Percentiles rank a stretch among this genome's conserved stretches.
These are phyloP conservation scores for Martensiomyces pterosporus DNA, from an alignment of 192 early-diverging fungal species.

Conservation along the genomic window DNA sequence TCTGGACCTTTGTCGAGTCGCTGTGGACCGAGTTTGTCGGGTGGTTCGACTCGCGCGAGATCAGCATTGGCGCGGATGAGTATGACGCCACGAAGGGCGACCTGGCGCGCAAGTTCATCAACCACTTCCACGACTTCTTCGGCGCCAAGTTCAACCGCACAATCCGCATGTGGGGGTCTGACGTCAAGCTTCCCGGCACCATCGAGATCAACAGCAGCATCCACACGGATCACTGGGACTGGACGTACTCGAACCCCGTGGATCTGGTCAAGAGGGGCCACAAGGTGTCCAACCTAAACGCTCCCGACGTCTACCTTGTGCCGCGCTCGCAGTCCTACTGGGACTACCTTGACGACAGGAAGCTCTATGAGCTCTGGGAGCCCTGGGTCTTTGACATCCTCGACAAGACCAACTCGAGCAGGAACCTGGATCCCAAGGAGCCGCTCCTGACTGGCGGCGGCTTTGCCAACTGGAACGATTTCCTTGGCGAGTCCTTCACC, in stretches of 20 bases:
- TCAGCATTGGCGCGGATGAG: constrained; percentile 49
- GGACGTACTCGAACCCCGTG: constrained; percentile 22
- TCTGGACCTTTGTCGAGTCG: constrained; percentile 30
- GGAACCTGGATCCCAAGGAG: constrained; percentile 28
- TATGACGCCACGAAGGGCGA: constrained; percentile 42
- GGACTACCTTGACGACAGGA: constrained; percentile 25
- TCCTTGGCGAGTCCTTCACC: constrained; percentile 40
- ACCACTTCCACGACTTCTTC: constrained; percentile 42
- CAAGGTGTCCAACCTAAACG: constrained; percentile 47
- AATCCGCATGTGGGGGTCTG: constrained; percentile 49
- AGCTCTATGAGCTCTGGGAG: constrained; percentile 47
- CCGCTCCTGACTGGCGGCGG: constrained; percentile 42
- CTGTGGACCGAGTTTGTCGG: constrained; percentile 47
- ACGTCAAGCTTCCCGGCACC: constrained; percentile 35
- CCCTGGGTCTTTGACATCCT: constrained; percentile 42
- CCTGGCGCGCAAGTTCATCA: constrained; percentile 35
- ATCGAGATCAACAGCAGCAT: constrained; percentile 40
- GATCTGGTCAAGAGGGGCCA: constrained; percentile 33
- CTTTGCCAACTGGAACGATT: constrained; percentile 47
- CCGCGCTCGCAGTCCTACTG: constrained; percentile 40
- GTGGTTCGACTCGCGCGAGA: constrained; percentile 47
- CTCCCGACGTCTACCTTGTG: constrained; percentile 41
- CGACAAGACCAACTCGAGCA: constrained; percentile 36
- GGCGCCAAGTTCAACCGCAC: constrained; percentile 37
- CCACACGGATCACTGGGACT: constrained; percentile 35